These are phyloP conservation scores for Fusarium agapanthi DNA, from an alignment of 2,329 filamentous ascomycete species.

Conservation along the genomic window DNA sequence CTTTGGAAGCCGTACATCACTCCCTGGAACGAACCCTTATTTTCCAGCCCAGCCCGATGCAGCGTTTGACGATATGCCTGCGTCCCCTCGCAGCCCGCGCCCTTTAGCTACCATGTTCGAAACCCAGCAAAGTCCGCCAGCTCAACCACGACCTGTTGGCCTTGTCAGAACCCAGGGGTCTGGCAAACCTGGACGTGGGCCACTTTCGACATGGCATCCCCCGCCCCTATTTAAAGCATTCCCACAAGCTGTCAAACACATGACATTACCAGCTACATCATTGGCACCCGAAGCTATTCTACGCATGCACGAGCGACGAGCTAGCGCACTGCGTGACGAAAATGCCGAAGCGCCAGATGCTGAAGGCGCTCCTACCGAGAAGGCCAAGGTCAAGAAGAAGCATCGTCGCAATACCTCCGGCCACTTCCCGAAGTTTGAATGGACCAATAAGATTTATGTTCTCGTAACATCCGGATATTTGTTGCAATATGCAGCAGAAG, in stretches of 20 bases:
- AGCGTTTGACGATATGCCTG: slow-evolving; percentile 49
- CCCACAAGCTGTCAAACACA: slow-evolving; percentile 82
- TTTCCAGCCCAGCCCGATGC: slow-evolving; percentile 49
- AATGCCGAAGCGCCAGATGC: slow-evolving; percentile 12
- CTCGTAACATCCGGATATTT: slow-evolving; percentile 76
- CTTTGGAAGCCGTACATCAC: slow-evolving; percentile 55
- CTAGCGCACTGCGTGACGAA: slow-evolving; percentile 34
- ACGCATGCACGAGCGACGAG: slow-evolving; percentile 64
- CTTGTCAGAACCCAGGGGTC: slow-evolving; percentile 25
- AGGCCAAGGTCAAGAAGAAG: slow-evolving; percentile 53
- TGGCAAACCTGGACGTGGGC: slow-evolving; percentile 41
- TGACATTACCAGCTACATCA: slow-evolving; percentile 72
- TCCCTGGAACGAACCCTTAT: slow-evolving; percentile 57
- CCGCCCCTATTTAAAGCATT: slow-evolving; percentile 89
- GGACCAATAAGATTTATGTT: slow-evolving; percentile 77
- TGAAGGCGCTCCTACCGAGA: slow-evolving; percentile 42
- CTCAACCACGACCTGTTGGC: slow-evolving; percentile 10
- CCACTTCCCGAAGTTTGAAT: slow-evolving; percentile 62
- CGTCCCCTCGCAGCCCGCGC: slow-evolving; percentile 35
- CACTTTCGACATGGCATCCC: slow-evolving; percentile 65
- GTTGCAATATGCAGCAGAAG: slow-evolving; percentile 77
- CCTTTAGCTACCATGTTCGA: slow-evolving; percentile 41
- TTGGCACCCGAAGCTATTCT: slow-evolving; percentile 75
- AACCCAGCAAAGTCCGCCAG: slow-evolving; percentile 18
- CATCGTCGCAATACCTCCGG: slow-evolving; percentile 55